Conservation (phyloP, 1,284 basidiomycete species). For the Abortiporus biennis region DNA sequence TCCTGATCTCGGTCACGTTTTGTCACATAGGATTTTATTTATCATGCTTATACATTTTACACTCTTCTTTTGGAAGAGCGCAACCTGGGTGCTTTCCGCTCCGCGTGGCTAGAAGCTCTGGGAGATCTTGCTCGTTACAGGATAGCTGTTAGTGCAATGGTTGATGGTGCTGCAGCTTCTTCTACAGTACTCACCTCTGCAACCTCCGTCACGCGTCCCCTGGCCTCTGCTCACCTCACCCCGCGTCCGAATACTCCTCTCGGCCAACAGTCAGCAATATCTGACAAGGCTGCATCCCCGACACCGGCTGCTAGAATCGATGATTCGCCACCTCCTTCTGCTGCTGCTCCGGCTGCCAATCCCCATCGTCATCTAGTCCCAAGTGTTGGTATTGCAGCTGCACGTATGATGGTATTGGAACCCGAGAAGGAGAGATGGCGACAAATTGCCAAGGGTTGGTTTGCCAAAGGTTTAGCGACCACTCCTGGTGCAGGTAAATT, state of each 20-base stretch:
- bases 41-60: constrained; percentile 94
- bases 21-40: constrained; percentile 63
- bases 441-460: constrained; percentile 89
- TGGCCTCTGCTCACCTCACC: constrained; percentile 15
- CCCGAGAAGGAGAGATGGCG: constrained; percentile 93
- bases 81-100: constrained; percentile 63
- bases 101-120: constrained; percentile 92
- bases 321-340: constrained; percentile 41
- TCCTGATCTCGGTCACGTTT: no score
- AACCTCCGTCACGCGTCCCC: constrained; percentile 22
- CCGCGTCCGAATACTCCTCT: constrained; percentile 17
- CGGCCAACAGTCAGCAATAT: constrained; percentile 27
- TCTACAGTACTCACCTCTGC: constrained; percentile 39
- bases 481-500: constrained; percentile 88
- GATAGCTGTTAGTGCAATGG: constrained; percentile 83
- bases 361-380: constrained; percentile 33
- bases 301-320: constrained; percentile 48
- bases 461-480: constrained; percentile 80
- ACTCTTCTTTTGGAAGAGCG: constrained; percentile 85
- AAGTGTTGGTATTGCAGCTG: constrained; percentile 83
- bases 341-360: constrained; percentile 12
- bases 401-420: constrained; percentile 81
- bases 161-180: constrained; percentile 37
- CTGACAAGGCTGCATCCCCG: constrained; percentile 33
- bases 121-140: constrained; percentile 93